A percentile compares a stretch with the other conserved stretches of the same genome.
Conservation (phyloP, 495 filamentous ascomycete species). For the Penicillium odoratum region DNA sequence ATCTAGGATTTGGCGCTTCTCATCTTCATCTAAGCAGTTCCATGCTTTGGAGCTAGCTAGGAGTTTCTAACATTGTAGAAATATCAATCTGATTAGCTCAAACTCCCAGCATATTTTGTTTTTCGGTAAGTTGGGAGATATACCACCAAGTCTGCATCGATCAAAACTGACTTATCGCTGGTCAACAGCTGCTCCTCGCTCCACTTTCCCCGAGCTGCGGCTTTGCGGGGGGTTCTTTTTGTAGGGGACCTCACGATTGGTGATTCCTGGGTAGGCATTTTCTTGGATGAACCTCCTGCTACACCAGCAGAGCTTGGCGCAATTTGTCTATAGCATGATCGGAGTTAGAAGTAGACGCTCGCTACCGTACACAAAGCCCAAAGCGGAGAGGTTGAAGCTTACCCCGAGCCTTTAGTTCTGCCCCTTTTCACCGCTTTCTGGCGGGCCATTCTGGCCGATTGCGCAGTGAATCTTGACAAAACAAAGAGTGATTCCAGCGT, state of each 20-base stretch:
- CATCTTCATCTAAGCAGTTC: constrained; percentile 54
- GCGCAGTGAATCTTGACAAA: constrained; percentile 7
- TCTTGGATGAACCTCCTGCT: constrained; percentile 19
- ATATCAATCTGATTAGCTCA: constrained; percentile 4
- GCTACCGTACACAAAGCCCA: not conserved
- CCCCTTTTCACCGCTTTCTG: constrained; percentile 38
- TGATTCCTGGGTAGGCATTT: constrained; percentile 24
- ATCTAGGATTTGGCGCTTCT: constrained; percentile 55
- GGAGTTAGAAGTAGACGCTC: not conserved
- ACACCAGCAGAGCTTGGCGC: constrained; percentile 24
- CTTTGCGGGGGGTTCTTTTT: constrained; percentile 37
- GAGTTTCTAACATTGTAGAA: constrained; percentile 44
- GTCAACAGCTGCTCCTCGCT: constrained; percentile 55
- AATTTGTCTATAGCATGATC: constrained; percentile 24
- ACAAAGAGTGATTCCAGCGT: constrained; percentile 16
- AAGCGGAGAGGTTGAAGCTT: constrained; percentile 18
- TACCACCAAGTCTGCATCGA: constrained; percentile 57
- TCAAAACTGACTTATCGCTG: constrained; percentile 54
- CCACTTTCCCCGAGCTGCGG: constrained; percentile 38
- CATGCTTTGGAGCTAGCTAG: constrained; percentile 58
- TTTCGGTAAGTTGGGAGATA: constrained; percentile 17
- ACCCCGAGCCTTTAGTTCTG: constrained; percentile 28
- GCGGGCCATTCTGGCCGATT: constrained; percentile 35
- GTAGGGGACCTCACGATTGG: constrained; percentile 24
- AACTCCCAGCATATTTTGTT: not conserved